Base-by-base conservation (phyloP, 495 filamentous ascomycete genomes). In the Neurospora africana region DNA sequence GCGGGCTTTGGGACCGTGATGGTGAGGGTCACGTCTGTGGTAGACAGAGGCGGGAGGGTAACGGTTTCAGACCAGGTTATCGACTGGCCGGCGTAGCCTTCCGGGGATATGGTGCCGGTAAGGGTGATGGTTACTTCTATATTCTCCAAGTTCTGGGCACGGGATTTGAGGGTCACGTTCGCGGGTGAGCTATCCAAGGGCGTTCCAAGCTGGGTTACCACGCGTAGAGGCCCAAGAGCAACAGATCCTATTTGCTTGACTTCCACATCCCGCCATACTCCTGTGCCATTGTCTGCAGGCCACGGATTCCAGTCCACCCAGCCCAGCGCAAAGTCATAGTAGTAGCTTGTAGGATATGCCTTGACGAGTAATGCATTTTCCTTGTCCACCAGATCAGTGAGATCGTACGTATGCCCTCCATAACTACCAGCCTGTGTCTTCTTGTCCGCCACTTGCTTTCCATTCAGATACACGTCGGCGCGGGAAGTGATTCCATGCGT, bases 291-390 rank as follows among this genome's bases (percentile, higher is more conserved):
- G 74, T 89, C 86, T 0, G 83, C 79, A 0, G 89, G 89, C 70
- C 86, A 87, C 0, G 89, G 89, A 58, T 90, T 91, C 89, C 89
- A 91, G 71, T 91, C 89, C 2, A 87, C 85, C 70, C 88, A 91
- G 0, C 89, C 87, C 23, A 88, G 75, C 0, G 85, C 87, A 67
- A 91, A 83, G 71, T 91, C 88, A 35, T 84, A 81, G 36, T 86
- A 81, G 75, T 89, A 90, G 72, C 87, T 80, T 0, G 89, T 90
- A 1, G 89, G 88, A 70, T 89, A 81, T 0, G 84, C 86, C 33
- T 82, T 77, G 17, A 90, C 83, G 6, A 86, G 79, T 17, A 91
- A 58, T 0, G 84, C 86, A 75, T 90, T 91, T 0, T 69, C 30
- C 7, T 77, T 68, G 8, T 75, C 76, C 0, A 86, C 76, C 8